Percentiles rank a stretch among this genome's conserved stretches.
phyloP scores from a whole-genome alignment of 495 filamentous ascomycete species.

The Hypoxylon fragiforme region DNA sequence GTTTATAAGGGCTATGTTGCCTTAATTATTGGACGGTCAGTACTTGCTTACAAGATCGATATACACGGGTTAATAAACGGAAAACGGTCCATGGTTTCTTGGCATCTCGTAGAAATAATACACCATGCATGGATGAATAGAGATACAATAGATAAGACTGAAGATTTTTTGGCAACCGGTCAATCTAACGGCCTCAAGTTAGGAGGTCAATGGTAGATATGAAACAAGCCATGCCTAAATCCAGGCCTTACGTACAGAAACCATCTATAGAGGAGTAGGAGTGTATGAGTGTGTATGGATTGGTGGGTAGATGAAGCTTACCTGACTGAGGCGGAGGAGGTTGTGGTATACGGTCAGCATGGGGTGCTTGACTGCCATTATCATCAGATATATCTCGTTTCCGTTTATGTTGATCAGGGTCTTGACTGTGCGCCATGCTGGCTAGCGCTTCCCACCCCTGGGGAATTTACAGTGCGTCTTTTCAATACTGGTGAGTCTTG shows the following conservation, averaged over 20 bases:
- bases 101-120: slow-evolving; percentile 12
- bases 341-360: slow-evolving; percentile 48
- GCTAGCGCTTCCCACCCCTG: slow-evolving; percentile 27
- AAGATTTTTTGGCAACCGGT: slow-evolving; percentile 1
- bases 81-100: background rate
- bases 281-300: slow-evolving; percentile 23
- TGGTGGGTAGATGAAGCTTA: slow-evolving; percentile 35
- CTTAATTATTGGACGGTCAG: slow-evolving; percentile 34
- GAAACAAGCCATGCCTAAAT: slow-evolving; percentile 9
- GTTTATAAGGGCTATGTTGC: slow-evolving; percentile 72
- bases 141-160: slow-evolving; percentile 10
- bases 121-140: slow-evolving; percentile 20
- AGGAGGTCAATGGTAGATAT: slow-evolving; percentile 14
- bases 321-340: slow-evolving; percentile 49
- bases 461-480: slow-evolving; percentile 21
- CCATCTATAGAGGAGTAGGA: slow-evolving; percentile 19
- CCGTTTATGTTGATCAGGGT: slow-evolving; percentile 45
- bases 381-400: slow-evolving; percentile 47
- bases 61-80: background rate
- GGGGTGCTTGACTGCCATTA: slow-evolving; percentile 38
- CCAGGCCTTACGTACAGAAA: slow-evolving; percentile 4
- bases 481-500: slow-evolving; percentile 15
- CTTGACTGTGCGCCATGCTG: slow-evolving; percentile 39
- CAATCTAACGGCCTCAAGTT: slow-evolving; percentile 4
- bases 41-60: background rate